Base-by-base conservation (phyloP, 2,329 filamentous ascomycete genomes). In the Ophiostoma himal-ulmi region DNA sequence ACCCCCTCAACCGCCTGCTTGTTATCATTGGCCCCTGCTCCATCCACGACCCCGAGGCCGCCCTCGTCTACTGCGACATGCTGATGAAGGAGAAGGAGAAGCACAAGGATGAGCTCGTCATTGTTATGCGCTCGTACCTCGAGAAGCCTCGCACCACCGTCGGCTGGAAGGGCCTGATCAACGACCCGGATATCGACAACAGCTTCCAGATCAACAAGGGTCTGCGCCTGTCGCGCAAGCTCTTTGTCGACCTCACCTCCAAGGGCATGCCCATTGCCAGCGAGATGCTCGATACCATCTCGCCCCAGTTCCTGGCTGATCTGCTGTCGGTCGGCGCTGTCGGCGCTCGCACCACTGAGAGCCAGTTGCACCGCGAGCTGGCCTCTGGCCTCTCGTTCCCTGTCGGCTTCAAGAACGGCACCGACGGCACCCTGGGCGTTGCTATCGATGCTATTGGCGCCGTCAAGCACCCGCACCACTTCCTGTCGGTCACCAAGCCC, bases 141-240 rank as follows among this genome's bases (percentile, higher is more conserved):
- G 95, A 99, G 86, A 99, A 99, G 86, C 95, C 95, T 30, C 89
- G 95, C 74, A 99, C 95, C 37, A 99, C 95, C 0, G 93, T 99
- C 37, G 95, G 95, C 75, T 99, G 95, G 95, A 99, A 99, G 84
- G 95, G 95, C 68, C 84, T 99, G 76, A 96, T 99, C 83, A 98
- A 99, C 80, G 95, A 99, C 81, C 95, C 95, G 1, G 94, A 98
- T 78, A 96, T 99, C 78, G 94, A 98, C 81, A 94, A 97, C 80
- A 95, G 91, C 81, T 98, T 97, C 90, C 89, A 97, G 82, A 98
- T 99, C 83, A 98, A 98, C 86, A 98, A 98, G 85, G 95, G 95
- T 26, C 82, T 99, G 77, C 89, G 92, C 68, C 84, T 93, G 70
- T 92, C 93, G 70, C 87, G 95, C 75, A 90, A 98, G 81, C 86